Evolutionary conservation across 1,284 basidiomycete species (phyloP).

Genomic region (Ustilago esculenta): DNA sequence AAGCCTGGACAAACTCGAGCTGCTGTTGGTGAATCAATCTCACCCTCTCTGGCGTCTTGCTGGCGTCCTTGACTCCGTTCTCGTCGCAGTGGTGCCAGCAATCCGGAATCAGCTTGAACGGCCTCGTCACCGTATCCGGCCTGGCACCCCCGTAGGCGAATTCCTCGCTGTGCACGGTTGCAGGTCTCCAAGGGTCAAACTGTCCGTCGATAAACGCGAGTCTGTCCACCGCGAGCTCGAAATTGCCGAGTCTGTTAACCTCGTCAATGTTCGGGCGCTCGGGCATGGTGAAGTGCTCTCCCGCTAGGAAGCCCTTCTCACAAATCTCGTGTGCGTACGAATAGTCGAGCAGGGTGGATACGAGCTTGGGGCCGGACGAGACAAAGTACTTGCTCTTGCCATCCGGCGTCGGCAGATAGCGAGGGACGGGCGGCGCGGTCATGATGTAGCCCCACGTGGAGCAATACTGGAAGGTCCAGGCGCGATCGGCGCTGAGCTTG

Average conservation of each 20-base stretch:
- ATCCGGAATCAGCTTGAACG: conserved; percentile 86
- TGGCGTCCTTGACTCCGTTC: conserved; percentile 46
- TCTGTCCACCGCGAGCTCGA: conserved; percentile 77
- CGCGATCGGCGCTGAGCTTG: conserved; percentile 78
- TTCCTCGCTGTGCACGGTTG: conserved; percentile 80
- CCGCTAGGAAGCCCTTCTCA: conserved; percentile 80
- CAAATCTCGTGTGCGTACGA: conserved; percentile 84
- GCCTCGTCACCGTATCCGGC: conserved; percentile 77
- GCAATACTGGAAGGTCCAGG: conserved; percentile 83
- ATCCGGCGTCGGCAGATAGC: conserved; percentile 20
- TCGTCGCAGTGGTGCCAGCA: conserved; percentile 59
- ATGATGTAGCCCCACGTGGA: conserved; percentile 93
- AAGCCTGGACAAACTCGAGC: conserved; percentile 80
- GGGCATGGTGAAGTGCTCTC: conserved; percentile 79
- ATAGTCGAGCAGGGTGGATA: conserved; percentile 79
- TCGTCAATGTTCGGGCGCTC: conserved; percentile 78
- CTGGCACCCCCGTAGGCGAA: conserved; percentile 74
- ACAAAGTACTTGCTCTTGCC: conserved; percentile 35
- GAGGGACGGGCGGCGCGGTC: conserved; percentile 43
- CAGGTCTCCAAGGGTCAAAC: conserved; percentile 86
- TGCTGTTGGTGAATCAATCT: conserved; percentile 81
- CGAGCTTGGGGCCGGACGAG: conserved; percentile 71
- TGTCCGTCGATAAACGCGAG: conserved; percentile 88
- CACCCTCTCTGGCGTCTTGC: conserved; percentile 80
- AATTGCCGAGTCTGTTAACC: conserved; percentile 73